Conservation (phyloP, 306 rosid species). For the Bauhinia variegata region DNA sequence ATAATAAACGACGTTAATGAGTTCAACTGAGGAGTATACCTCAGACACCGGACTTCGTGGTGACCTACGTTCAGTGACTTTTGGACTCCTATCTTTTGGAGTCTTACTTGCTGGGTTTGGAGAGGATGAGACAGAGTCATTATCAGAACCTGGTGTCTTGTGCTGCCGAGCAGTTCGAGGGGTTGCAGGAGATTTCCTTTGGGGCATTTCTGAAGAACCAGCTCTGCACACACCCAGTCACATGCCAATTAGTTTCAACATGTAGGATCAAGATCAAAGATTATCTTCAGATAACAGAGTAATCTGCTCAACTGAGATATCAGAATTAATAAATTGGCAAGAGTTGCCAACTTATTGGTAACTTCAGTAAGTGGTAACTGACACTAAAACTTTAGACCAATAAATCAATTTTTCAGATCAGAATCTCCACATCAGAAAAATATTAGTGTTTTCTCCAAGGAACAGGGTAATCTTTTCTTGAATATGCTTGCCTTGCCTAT, state of each 20-base stretch:
- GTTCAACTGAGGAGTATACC: no score
- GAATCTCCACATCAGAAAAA: constrained; percentile 1
- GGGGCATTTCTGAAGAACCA: constrained; percentile 63
- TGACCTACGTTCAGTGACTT: constrained; percentile 64
- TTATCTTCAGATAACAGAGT: constrained; percentile 1
- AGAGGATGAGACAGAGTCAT: constrained; percentile 51
- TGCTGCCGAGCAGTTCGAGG: constrained; percentile 57
- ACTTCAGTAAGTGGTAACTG: no score
- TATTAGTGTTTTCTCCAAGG: neutral
- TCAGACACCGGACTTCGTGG: constrained; percentile 64
- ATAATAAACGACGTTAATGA: no score
- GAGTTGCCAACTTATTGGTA: no score
- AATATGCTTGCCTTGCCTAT: neutral
- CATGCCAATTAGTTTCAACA: constrained; percentile 24
- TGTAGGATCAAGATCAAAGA: constrained; percentile 20
- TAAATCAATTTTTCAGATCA: neutral
- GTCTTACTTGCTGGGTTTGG: constrained; percentile 53
- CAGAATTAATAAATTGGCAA: neutral
- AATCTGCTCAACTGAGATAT: constrained; percentile 14
- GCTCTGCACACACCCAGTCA: constrained; percentile 49
- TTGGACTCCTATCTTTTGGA: constrained; percentile 66
- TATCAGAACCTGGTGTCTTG: constrained; percentile 52
- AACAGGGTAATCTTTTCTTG: neutral
- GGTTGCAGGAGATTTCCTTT: constrained; percentile 63
- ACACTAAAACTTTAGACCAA: no score